Percentiles rank a stretch among this genome's conserved stretches.
These are phyloP conservation scores for Rutstroemia sp. DNA, from an alignment of 2,329 filamentous ascomycete genomes.

Conservation along the genomic window DNA sequence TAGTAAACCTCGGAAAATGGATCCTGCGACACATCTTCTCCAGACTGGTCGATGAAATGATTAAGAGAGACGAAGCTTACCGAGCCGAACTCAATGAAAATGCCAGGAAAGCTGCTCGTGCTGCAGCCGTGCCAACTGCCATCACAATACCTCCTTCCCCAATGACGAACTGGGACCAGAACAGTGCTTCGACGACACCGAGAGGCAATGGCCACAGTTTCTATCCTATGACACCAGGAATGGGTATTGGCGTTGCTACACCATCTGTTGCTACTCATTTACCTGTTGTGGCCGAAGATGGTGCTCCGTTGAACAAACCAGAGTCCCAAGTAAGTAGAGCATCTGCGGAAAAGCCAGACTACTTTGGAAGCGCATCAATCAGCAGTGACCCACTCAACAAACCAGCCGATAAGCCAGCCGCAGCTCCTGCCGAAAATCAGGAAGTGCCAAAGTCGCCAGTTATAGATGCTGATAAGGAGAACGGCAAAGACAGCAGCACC, in stretches of 20 bases:
- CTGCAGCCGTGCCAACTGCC: slow-evolving; percentile 41
- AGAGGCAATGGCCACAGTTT: slow-evolving; percentile 51
- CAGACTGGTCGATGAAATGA: slow-evolving; percentile 82
- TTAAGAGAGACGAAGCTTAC: slow-evolving; percentile 68
- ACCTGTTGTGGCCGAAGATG: slow-evolving; percentile 43
- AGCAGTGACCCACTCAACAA: slow-evolving; percentile 39
- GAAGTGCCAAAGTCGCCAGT: slow-evolving; percentile 40
- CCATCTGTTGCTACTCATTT: slow-evolving; percentile 40
- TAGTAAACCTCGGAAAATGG: slow-evolving; percentile 96
- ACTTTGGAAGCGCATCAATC: slow-evolving; percentile 60
- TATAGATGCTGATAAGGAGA: slow-evolving; percentile 41
- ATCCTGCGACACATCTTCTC: slow-evolving; percentile 87
- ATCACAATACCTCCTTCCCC: slow-evolving; percentile 48
- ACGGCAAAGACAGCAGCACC: slow-evolving; percentile 50
- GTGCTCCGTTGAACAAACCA: slow-evolving; percentile 45
- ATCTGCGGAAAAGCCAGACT: slow-evolving; percentile 62
- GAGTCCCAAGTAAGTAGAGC: slow-evolving; percentile 48
- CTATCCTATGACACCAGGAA: slow-evolving; percentile 59
- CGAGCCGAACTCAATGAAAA: slow-evolving; percentile 61
- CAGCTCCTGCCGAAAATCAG: slow-evolving; percentile 25
- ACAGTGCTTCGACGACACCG: slow-evolving; percentile 46
- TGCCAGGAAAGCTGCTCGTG: slow-evolving; percentile 50
- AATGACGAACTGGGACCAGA: slow-evolving; percentile 29
- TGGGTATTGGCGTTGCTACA: slow-evolving; percentile 72
- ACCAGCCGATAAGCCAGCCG: slow-evolving; percentile 31